Evolutionary conservation across 768 basidiomycete species (phyloP).

Genomic region (Mycena filopes): DNA sequence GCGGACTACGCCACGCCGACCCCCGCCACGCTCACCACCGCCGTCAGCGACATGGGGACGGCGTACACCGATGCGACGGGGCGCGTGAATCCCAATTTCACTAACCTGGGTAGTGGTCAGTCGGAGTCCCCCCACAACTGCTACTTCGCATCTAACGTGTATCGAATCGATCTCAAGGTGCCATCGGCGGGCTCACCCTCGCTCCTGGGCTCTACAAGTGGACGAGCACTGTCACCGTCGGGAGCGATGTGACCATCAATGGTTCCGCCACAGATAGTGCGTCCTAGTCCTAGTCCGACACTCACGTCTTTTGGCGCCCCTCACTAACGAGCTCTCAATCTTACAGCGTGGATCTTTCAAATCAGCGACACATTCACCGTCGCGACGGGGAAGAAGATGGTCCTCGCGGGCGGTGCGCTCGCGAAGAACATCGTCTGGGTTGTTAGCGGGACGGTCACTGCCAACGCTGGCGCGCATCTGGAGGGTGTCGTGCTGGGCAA

Average conservation of each 20-base stretch:
- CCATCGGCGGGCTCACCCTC: too few relatives aligned
- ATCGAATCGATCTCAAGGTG: too few relatives aligned
- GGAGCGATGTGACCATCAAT: too few relatives aligned
- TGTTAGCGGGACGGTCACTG: background rate
- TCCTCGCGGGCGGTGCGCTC: background rate
- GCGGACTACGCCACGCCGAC: background rate
- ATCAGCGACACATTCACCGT: background rate
- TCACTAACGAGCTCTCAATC: background rate
- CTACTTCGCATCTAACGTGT: too few relatives aligned
- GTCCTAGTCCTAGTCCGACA: background rate
- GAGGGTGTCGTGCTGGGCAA: slow-evolving; percentile 3
- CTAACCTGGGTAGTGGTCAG: background rate
- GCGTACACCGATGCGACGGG: background rate
- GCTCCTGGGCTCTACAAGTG: too few relatives aligned
- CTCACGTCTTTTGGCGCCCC: background rate
- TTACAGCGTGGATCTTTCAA: slow-evolving; percentile 6
- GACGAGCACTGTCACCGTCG: too few relatives aligned
- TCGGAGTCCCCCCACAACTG: too few relatives aligned
- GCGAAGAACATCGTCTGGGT: background rate
- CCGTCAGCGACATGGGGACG: slow-evolving; percentile 4
- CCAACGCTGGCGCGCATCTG: background rate
- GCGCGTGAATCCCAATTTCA: background rate
- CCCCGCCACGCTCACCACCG: background rate
- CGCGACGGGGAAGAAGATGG: background rate
- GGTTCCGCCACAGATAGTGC: background rate